These are phyloP conservation scores for Colletotrichum musae DNA, from an alignment of 2,329 filamentous ascomycete species.

Conservation along the genomic window DNA sequence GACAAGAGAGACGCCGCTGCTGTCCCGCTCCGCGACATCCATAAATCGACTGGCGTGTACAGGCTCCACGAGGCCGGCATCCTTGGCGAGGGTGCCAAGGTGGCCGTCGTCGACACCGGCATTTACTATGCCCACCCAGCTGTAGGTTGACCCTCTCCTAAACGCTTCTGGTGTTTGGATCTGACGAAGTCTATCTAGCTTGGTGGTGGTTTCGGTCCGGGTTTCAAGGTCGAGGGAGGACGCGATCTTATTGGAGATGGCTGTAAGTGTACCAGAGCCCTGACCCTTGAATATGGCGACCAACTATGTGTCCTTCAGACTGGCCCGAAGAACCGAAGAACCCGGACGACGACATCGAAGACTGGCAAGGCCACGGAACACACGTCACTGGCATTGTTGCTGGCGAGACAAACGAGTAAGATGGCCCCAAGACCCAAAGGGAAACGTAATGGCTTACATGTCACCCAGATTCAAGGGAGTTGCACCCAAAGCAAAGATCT, in stretches of 20 bases:
- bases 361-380: conserved; percentile 54
- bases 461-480: conserved; percentile 23
- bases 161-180: too few relatives aligned
- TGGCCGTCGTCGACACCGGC: conserved; percentile 32
- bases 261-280: conserved; percentile 41
- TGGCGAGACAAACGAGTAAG: conserved; percentile 26
- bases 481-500: conserved; percentile 31
- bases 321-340: conserved; percentile 44
- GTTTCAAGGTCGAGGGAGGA: conserved; percentile 33
- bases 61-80: conserved; percentile 54
- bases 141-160: not conserved
- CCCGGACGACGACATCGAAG: conserved; percentile 55
- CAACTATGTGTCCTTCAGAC: conserved; percentile 8
- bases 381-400: conserved; percentile 51
- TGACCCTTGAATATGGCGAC: conserved; percentile 21
- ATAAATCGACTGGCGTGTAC: conserved; percentile 56
- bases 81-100: conserved; percentile 32
- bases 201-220: conserved; percentile 31
- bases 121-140: conserved; percentile 35
- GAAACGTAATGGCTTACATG: not conserved
- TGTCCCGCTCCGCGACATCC: conserved; percentile 44
- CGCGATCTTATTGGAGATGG: conserved; percentile 32
- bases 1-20: conserved; percentile 6
- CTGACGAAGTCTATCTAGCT: not conserved
- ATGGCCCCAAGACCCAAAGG: not conserved